Evolutionary conservation across 139 green algal genomes (phyloP), one percentile per base, ranked within the genome.

Genomic region (Coelastrella sp.): DNA sequence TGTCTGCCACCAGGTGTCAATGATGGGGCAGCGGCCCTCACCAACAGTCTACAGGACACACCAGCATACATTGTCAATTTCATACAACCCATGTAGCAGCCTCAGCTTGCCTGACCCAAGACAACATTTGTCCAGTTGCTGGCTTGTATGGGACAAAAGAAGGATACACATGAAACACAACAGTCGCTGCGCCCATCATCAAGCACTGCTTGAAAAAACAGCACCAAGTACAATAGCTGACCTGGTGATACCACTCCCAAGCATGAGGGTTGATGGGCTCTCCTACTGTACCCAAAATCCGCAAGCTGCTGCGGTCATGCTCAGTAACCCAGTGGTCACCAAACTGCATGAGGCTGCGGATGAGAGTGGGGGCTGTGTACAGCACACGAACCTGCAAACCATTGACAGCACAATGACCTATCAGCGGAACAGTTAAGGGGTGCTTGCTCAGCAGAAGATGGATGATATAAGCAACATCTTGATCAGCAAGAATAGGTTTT

Each of bases 221-320:
- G n/a, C n/a, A n/a, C n/a, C n/a, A n/a, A n/a, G n/a, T n/a, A 15
- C 62, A 41, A 15, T 21, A 19, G 27, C 13, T 69, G 30, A 69
- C 68, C 38, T 84, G 35, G 35, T 87, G 67, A 40, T 72, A 81
- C 40, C 97, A 99, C 27, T 91, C 89, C 97, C 97, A 99, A 27
- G 97, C 97, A 86, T 97, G 91, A 6, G 96, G 97, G 88, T 99
- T 99, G 93, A 99, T 99, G 68, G 97, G 97, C 92, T 99, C 97
- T 2, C 97, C 97, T 68, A 99, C 97, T 11, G 91, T 96, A 67
- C 97, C 97, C 83, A 99, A 92, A 7, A 99, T 83, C 69, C 92
- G 89, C 62, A 99, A 88, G 34, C 77, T 91, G 35, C 74, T 86
- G n/a, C 85, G 85, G 59, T 85, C 71, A n/a, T 89, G 77, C 35